Evolutionary conservation across 345 rosid species (phyloP).

Genomic region (Euclidium syriacum): DNA sequence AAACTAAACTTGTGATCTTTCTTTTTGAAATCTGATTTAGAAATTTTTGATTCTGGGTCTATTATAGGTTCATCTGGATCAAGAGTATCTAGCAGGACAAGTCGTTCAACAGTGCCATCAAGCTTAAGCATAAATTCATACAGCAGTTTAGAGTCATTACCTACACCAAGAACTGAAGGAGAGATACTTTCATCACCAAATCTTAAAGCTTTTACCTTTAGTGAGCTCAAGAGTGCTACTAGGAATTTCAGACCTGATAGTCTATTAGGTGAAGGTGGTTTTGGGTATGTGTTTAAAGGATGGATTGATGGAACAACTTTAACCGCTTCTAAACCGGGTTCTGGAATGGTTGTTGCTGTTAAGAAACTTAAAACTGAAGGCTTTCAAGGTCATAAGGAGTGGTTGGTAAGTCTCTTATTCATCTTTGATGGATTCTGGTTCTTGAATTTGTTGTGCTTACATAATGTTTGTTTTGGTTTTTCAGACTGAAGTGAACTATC

Average conservation of each 20-base stretch:
- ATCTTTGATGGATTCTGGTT: background rate
- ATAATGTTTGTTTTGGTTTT: background rate
- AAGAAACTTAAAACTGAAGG: slow-evolving; percentile 96
- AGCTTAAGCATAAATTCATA: slow-evolving; percentile 60
- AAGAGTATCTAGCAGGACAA: slow-evolving; percentile 63
- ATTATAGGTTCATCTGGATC: slow-evolving; percentile 42
- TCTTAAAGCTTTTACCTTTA: slow-evolving; percentile 73
- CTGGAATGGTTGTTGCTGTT: slow-evolving; percentile 91
- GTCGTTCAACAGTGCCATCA: slow-evolving; percentile 63
- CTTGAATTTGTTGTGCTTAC: slow-evolving; percentile 3
- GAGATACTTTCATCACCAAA: slow-evolving; percentile 87
- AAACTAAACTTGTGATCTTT: background rate
- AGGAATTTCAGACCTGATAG: slow-evolving; percentile 87
- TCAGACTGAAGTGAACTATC: slow-evolving; percentile 96
- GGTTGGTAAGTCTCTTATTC: slow-evolving; percentile 59
- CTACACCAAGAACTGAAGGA: slow-evolving; percentile 85
- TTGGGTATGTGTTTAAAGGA: slow-evolving; percentile 91
- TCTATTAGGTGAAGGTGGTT: slow-evolving; percentile 96
- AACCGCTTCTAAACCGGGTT: slow-evolving; percentile 72
- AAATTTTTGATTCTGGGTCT: background rate
- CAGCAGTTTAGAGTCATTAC: slow-evolving; percentile 52
- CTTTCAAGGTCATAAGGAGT: slow-evolving; percentile 97
- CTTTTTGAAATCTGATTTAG: background rate
- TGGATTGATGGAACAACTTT: slow-evolving; percentile 82
- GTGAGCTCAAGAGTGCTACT: slow-evolving; percentile 79